Evolutionary conservation across 2,329 filamentous ascomycete genomes (phyloP).

Genomic region (Helotiales sp.): DNA sequence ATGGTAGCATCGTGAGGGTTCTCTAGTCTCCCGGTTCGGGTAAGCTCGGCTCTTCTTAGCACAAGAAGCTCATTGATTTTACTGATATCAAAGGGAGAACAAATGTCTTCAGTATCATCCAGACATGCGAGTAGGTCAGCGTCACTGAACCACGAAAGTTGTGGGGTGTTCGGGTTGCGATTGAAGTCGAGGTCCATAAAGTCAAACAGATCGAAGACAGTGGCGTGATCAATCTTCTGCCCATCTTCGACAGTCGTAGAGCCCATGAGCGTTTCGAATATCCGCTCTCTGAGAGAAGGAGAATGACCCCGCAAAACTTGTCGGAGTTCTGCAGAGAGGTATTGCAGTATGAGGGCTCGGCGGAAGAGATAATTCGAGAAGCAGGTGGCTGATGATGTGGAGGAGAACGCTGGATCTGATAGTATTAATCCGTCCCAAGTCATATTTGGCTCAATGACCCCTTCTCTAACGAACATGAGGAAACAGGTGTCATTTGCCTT

Average conservation of each 20-base stretch:
- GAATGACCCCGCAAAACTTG: conserved; percentile 72
- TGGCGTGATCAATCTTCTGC: conserved; percentile 68
- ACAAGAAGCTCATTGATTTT: conserved; percentile 76
- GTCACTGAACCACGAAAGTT: conserved; percentile 65
- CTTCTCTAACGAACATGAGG: conserved; percentile 72
- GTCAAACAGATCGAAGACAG: conserved; percentile 91
- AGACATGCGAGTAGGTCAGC: conserved; percentile 71
- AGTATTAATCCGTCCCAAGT: conserved; percentile 75
- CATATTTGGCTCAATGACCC: conserved; percentile 70
- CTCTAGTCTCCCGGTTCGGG: conserved; percentile 54
- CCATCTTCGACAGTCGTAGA: conserved; percentile 70
- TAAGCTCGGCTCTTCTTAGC: conserved; percentile 68
- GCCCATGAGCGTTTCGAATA: conserved; percentile 78
- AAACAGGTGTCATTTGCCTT: conserved; percentile 81
- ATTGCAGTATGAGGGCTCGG: conserved; percentile 80
- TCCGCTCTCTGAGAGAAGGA: conserved; percentile 70
- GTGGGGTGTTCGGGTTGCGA: conserved; percentile 51
- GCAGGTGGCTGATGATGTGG: conserved; percentile 48
- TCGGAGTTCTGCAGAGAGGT: conserved; percentile 83
- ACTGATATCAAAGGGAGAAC: conserved; percentile 68
- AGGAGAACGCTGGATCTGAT: conserved; percentile 67
- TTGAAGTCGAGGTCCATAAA: conserved; percentile 73
- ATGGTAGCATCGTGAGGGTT: conserved; percentile 54
- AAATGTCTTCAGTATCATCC: conserved; percentile 61
- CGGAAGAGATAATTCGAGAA: conserved; percentile 72